Conservation (phyloP, 768 basidiomycete genomes). For the Omphalotus guepiniiformis region DNA sequence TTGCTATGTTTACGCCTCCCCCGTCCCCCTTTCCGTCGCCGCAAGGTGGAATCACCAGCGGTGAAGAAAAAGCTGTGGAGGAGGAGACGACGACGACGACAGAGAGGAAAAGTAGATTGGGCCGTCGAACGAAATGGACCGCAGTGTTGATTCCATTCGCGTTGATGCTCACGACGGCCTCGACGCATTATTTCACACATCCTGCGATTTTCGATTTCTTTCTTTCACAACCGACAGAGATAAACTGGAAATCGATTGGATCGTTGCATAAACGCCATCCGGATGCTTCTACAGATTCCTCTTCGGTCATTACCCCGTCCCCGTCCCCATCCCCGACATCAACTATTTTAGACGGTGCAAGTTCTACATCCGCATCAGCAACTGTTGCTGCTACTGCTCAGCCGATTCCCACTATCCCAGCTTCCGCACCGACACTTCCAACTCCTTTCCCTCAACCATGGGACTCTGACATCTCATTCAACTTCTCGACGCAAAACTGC, state of each 20-base stretch:
- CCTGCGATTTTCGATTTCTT: constrained; percentile 38
- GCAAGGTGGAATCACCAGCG: too few species aligned
- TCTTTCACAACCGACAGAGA: constrained; percentile 23
- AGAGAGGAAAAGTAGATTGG: constrained; percentile 46
- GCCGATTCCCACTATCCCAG: constrained; percentile 45
- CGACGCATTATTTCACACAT: constrained; percentile 47
- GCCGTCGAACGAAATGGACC: constrained; percentile 44
- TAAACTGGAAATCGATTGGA: constrained; percentile 18
- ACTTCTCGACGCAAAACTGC: constrained; percentile 65
- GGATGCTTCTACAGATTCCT: constrained; percentile 2
- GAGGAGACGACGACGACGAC: too few species aligned
- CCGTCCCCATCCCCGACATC: constrained; percentile 8
- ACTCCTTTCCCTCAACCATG: constrained; percentile 77
- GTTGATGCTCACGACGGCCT: constrained; percentile 38
- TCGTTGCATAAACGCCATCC: constrained; percentile 38
- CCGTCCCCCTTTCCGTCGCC: too few species aligned
- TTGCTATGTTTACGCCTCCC: too few species aligned
- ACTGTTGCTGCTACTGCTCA: constrained; percentile 22
- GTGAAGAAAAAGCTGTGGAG: too few species aligned
- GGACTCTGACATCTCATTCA: constrained; percentile 56
- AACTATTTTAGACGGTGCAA: constrained; percentile 1
- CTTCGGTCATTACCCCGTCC: neutral
- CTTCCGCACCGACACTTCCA: constrained; percentile 45
- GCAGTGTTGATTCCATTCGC: constrained; percentile 53
- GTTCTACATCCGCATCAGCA: constrained; percentile 14